These are phyloP conservation scores for Dioscorea alata DNA, from an alignment of 106 monocot species.

Conservation along the genomic window DNA sequence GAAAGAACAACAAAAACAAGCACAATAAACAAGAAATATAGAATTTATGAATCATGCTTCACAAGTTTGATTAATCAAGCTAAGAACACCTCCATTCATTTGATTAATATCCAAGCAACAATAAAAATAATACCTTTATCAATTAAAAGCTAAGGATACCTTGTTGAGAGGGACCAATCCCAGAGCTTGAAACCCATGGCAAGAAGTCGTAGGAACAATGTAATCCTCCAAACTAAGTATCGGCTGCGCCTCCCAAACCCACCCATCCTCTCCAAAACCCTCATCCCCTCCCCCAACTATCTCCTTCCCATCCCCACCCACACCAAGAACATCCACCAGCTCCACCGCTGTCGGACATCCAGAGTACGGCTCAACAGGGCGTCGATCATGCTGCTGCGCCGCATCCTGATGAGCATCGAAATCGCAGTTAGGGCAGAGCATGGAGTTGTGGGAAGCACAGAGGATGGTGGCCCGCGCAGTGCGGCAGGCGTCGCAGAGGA, in stretches of 20 bases:
- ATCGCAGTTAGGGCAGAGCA: constrained; percentile 51
- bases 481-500: constrained; percentile 48
- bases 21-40: too few relatives aligned
- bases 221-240: constrained; percentile 47
- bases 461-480: constrained; percentile 27
- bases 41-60: too few relatives aligned
- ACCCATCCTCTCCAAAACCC: constrained; percentile 5
- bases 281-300: constrained; percentile 9
- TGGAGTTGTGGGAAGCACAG: constrained; percentile 18
- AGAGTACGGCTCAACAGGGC: constrained; percentile 44
- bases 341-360: constrained; percentile 47
- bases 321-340: constrained; percentile 26
- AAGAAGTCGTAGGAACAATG: constrained; percentile 35
- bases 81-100: too few relatives aligned
- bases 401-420: constrained; percentile 16
- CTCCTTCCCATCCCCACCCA: constrained; percentile 23
- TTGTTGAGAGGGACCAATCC: constrained; percentile 36
- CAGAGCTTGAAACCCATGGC: constrained; percentile 41
- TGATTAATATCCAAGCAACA: too few relatives aligned
- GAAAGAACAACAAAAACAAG: too few relatives aligned
- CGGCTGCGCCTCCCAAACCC: constrained; percentile 29
- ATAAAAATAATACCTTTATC: too few relatives aligned
- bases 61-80: too few relatives aligned
- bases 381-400: constrained; percentile 19
- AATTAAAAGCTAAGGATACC: constrained; percentile 12